phyloP scores from a whole-genome alignment of 805 yeast genomes.

The Phaffomyces thermotolerans region DNA sequence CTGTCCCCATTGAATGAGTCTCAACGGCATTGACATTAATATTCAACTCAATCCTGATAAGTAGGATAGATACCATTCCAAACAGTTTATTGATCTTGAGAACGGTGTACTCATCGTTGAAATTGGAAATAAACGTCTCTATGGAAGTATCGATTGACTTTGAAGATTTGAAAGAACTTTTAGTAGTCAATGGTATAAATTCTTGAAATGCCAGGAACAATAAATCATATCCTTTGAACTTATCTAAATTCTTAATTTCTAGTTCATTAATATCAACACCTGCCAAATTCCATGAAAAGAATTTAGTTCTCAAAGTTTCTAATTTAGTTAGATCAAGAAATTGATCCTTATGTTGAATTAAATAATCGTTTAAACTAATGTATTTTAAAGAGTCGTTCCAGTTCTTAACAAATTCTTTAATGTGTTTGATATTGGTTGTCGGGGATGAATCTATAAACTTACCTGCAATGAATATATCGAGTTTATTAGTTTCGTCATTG shows the following conservation, averaged over 20 bases:
- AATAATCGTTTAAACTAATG: constrained; percentile 12
- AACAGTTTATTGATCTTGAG: constrained; percentile 41
- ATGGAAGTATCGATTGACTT: constrained; percentile 10
- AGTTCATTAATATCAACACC: constrained; percentile 19
- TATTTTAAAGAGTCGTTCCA: constrained; percentile 6
- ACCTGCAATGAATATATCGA: constrained; percentile 3
- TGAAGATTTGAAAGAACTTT: constrained; percentile 27
- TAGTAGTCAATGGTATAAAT: constrained; percentile 40
- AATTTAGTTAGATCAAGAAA: constrained; percentile 13
- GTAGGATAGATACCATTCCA: constrained; percentile 43
- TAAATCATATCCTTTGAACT: constrained; percentile 23
- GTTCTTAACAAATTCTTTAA: constrained; percentile 4
- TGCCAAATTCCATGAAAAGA: constrained; percentile 35
- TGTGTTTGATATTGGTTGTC: not conserved
- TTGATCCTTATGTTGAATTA: constrained; percentile 10
- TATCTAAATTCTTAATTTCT: constrained; percentile 12
- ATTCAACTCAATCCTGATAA: constrained; percentile 28
- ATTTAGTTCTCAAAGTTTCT: constrained; percentile 20
- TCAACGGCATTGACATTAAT: constrained; percentile 34
- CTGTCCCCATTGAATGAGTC: constrained; percentile 45
- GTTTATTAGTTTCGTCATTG: constrained; percentile 3
- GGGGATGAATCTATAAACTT: constrained; percentile 2
- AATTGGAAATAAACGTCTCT: not conserved
- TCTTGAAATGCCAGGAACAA: constrained; percentile 44
- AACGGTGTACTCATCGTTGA: constrained; percentile 25